Evolutionary conservation across 169 alveolate species (phyloP), one percentile per base, ranked within the genome.

Genomic region (Plasmodium falciparum): DNA sequence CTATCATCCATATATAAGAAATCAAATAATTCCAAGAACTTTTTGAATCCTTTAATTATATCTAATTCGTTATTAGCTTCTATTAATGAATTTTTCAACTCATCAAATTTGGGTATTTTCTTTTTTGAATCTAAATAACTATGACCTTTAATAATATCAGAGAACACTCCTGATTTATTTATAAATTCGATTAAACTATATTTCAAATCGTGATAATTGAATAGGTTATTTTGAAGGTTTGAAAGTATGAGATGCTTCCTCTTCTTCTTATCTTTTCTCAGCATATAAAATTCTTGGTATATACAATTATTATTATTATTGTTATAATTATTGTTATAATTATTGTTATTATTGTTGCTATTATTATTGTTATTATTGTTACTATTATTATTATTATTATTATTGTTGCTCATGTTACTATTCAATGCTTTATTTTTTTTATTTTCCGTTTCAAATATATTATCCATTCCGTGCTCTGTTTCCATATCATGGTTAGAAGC

Each of bases 11-110:
- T 54, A 62, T 70, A 83, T 20, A 83, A 61, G 20, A 43, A 56
- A 61, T 83, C 83, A 69, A 83, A 83, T 69, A 83, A 69, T 69
- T 83, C 91, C 20, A 83, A 61, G 59, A 83, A 83, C n/a, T 54
- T 67, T 22, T 83, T 24, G 56, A 83, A 83, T 3, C 72, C 73
- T 29, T 45, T 83, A 39, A 83, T 56, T 7, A 83, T 11, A 54
- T 83, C 91, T n/a, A 24, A 66, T 45, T 83, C 76, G 59, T 62
- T 83, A 15, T 69, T 67, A 20, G 70, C 47, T 58, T 67, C 47
- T 7, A 62, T 54, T 83, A 83, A 29, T 56, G 52, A n/a, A 49
- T 70, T 83, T 22, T 83, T 69, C 24, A 83, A 50, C 17, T 83
- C 91, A 58, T 83, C 91, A 52, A 83, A 22, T 29, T 83, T 83